phyloP scores from a whole-genome alignment of 2,329 filamentous ascomycete species.

The Aspergillus sp. region DNA sequence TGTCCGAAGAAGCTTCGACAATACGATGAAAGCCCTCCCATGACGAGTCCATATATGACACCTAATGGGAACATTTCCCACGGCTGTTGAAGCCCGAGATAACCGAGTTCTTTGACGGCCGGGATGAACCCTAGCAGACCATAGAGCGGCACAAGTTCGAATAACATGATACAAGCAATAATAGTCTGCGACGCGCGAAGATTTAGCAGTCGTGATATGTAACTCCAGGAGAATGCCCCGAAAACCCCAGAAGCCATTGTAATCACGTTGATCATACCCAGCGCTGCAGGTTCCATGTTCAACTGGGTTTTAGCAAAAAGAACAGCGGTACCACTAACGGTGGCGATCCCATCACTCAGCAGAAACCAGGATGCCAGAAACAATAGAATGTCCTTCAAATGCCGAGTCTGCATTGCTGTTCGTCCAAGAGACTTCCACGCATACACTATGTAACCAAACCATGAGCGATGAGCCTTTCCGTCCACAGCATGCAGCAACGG shows the following conservation, averaged over 20 bases:
- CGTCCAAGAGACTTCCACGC: slow-evolving; percentile 85
- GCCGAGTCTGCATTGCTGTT: slow-evolving; percentile 72
- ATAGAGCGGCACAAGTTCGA: slow-evolving; percentile 91
- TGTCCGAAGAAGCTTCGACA: slow-evolving; percentile 91
- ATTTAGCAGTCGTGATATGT: slow-evolving; percentile 67
- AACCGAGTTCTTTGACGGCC: slow-evolving; percentile 70
- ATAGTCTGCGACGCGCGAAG: slow-evolving; percentile 84
- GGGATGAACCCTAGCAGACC: slow-evolving; percentile 86
- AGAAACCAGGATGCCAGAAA: slow-evolving; percentile 94
- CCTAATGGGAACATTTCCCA: slow-evolving; percentile 97
- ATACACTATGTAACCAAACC: slow-evolving; percentile 72
- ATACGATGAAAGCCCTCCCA: slow-evolving; percentile 89
- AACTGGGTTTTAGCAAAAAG: slow-evolving; percentile 93
- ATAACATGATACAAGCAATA: slow-evolving; percentile 82
- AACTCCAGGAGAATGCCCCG: slow-evolving; percentile 88
- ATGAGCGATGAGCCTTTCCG: slow-evolving; percentile 48
- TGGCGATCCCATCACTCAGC: slow-evolving; percentile 89
- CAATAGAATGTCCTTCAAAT: slow-evolving; percentile 75
- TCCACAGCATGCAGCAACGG: slow-evolving; percentile 57
- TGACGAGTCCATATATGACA: slow-evolving; percentile 86
- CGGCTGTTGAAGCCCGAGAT: slow-evolving; percentile 82
- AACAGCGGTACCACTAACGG: slow-evolving; percentile 89
- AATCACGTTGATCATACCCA: slow-evolving; percentile 93
- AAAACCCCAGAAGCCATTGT: slow-evolving; percentile 79
- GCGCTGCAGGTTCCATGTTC: slow-evolving; percentile 80